Base-by-base conservation (phyloP, 2,329 filamentous ascomycete species). In the Colletotrichum zoysiae region DNA sequence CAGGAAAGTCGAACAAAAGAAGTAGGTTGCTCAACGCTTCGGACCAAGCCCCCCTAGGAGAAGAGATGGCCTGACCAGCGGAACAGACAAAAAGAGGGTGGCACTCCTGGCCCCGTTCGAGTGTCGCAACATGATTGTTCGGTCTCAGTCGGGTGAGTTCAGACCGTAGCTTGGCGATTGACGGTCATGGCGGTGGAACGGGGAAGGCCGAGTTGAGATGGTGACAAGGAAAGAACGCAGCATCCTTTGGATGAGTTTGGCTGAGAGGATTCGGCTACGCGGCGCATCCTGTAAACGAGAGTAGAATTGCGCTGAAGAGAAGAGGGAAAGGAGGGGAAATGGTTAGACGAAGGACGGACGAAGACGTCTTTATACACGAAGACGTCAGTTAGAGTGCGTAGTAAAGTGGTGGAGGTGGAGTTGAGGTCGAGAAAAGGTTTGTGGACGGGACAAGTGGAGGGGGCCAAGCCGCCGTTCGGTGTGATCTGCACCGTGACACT, bases 381-480 rank as follows among this genome's bases (percentile, higher is more conserved):
- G 33, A 23, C 46, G 44, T 30, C 5, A 23, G 46, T 42, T 6
- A 18, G 40, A 14, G 40, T 42, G 16, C 18, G 8, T 5, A 50
- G 33, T 62, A 9, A 23, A 9, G 46, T 23, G 44, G 38, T 33
- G 30, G 44, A 67, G 51, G 62, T 57, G 42, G 65, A 68, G 64
- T 53, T 73, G 73, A 74, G 61, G 73, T 74, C 62, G 57, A 73
- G 71, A 74, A 65, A 68, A 67, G 71, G 67, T 74, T 73, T 59
- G 56, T 65, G 67, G 44, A 69, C 71, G 35, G 64, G 61, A 20
- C 65, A 72, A 57, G 56, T 65, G 60, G 51, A 69, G 38, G 42
- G 30, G 57, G 62, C 62, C 59, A 67, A 72, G 61, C 67, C 59
- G 60, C 50, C 70, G 55, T 42, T 61, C 46, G 60, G 60, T 62